Conservation (phyloP, 2,329 filamentous ascomycete species). For the Trichoderma arundinaceum region DNA sequence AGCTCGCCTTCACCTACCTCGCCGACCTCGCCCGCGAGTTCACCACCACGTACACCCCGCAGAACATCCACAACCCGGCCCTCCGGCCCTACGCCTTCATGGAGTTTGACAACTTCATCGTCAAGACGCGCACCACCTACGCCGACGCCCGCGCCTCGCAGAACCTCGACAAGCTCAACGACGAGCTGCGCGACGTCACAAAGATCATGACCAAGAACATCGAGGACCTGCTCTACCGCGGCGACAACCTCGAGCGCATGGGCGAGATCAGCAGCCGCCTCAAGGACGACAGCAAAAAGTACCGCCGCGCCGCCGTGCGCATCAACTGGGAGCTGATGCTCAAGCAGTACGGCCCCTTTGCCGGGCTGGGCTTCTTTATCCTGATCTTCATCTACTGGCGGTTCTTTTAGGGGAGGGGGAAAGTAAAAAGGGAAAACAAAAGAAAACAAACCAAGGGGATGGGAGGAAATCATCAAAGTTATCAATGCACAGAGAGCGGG, state of each 20-base stretch:
- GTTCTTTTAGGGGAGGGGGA: constrained; percentile 69
- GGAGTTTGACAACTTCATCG: constrained; percentile 97
- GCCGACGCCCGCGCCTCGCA: constrained; percentile 88
- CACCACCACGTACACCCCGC: constrained; percentile 76
- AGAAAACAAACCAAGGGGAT: not conserved
- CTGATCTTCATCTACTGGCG: constrained; percentile 89
- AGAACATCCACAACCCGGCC: constrained; percentile 73
- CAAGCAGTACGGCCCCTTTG: constrained; percentile 96
- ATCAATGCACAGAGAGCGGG: constrained; percentile 26
- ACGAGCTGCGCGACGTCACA: constrained; percentile 96
- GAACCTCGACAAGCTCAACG: constrained; percentile 94
- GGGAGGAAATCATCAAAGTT: not conserved
- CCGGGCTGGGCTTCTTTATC: constrained; percentile 78
- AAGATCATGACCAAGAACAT: constrained; percentile 99
- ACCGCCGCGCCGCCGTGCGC: constrained; percentile 85
- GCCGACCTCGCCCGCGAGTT: constrained; percentile 92
- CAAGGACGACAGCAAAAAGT: constrained; percentile 92
- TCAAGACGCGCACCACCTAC: constrained; percentile 90
- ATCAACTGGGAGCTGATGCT: constrained; percentile 98
- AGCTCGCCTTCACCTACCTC: constrained; percentile 98
- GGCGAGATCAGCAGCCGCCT: constrained; percentile 88
- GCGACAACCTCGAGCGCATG: constrained; percentile 95
- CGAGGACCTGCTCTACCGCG: constrained; percentile 92
- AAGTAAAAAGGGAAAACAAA: not conserved
- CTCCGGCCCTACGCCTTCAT: constrained; percentile 95